Evolutionary conservation across 163 green algal genomes (phyloP).

Genomic region (Scenedesmus sp.): DNA sequence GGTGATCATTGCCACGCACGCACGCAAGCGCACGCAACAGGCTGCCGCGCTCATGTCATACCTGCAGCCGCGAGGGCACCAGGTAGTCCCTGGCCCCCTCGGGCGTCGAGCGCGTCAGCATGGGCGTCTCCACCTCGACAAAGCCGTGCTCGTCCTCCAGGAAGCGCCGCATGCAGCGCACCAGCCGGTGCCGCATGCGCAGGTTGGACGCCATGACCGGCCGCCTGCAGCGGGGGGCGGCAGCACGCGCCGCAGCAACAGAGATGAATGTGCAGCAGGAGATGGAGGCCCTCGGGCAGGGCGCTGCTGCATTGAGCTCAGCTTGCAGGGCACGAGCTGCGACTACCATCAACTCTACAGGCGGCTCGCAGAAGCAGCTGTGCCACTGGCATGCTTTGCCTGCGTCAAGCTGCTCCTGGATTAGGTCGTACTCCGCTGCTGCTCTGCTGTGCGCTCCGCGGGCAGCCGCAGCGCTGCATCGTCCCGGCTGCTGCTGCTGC

Average conservation of each 20-base stretch:
- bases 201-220: slow-evolving; percentile 91
- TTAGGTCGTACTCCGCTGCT: not conserved
- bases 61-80: slow-evolving; percentile 84
- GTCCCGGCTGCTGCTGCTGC: not conserved
- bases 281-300: too few relatives aligned
- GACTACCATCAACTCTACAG: too few relatives aligned
- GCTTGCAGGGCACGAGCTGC: too few relatives aligned
- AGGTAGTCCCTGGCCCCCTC: slow-evolving; percentile 98
- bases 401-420: too few relatives aligned
- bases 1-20: not conserved
- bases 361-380: too few relatives aligned
- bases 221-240: slow-evolving; percentile 63
- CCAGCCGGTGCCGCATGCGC: slow-evolving; percentile 84
- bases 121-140: slow-evolving; percentile 97
- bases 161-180: slow-evolving; percentile 82
- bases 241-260: not conserved
- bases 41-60: not conserved
- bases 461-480: not conserved
- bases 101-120: slow-evolving; percentile 94
- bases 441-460: too few relatives aligned
- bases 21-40: not conserved
- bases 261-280: not conserved
- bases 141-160: slow-evolving; percentile 89
- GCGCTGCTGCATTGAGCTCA: too few relatives aligned
- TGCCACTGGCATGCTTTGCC: too few relatives aligned